Base-by-base conservation (phyloP, 2,329 filamentous ascomycete species). In the Pseudocercospora eumusae region DNA sequence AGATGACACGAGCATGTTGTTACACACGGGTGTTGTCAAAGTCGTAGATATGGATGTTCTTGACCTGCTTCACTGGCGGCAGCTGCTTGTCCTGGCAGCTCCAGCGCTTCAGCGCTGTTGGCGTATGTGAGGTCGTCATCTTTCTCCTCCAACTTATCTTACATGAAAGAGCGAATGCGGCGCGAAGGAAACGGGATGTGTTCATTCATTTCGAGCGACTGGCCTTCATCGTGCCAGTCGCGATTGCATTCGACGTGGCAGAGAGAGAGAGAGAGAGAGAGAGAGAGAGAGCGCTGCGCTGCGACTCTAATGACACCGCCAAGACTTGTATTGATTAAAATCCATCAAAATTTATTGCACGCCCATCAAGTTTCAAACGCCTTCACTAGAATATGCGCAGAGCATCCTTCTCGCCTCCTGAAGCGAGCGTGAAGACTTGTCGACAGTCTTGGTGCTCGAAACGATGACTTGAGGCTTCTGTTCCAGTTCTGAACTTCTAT, bases 11-110 rank as follows among this genome's bases (percentile, higher is more conserved):
- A 45, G 25, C 40, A 18, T 23, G 49, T n/a, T 36, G 33, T 27
- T 57, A 65, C 88, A 75, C 80, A 93, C 91, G 80, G 40, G 93
- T 98, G 74, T 99, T 98, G 78, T 99, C 95, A 76, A 98, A 99
- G 76, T 99, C 95, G 79, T 98, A 98, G 69, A 99, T 85, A 74
- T 98, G 93, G 57, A 99, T 86, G 8, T 86, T 80, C 74, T 86
- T 91, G 77, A 98, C 88, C 59, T 86, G 81, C 45, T 89, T 82
- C 10, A 87, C 82, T 31, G 85, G 84, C 70, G 92, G 91, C 33
- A 95, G 81, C 64, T 88, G 84, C 73, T 86, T 88, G 72, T 87
- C 86, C 64, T 88, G 80, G 69, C 92, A 86, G 44, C 91, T 96
- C 93, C 93, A 97, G 68, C 93, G 83, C 76, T 88, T 88, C 65